A percentile compares a stretch with the other conserved stretches of the same genome.
phyloP scores from a whole-genome alignment of 2,329 filamentous ascomycete genomes.

The Hymenoscyphus fructigenus region DNA sequence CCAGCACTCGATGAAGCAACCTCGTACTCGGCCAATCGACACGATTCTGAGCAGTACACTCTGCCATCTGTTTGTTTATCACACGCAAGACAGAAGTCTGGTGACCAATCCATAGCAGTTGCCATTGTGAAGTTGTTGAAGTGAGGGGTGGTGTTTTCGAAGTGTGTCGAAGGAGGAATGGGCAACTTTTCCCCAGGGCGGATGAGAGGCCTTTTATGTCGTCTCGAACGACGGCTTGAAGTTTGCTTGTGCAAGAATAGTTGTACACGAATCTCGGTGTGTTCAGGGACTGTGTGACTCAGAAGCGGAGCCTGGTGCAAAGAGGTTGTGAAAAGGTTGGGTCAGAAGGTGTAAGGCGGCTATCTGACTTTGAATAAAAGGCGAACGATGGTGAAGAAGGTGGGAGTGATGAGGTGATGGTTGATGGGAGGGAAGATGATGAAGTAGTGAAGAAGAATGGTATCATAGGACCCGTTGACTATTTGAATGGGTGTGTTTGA shows the following conservation, averaged over 20 bases:
- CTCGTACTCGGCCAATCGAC: constrained; percentile 84
- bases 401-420: constrained; percentile 25
- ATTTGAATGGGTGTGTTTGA: constrained; percentile 2
- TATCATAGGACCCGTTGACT: constrained; percentile 6
- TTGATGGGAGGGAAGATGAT: constrained; percentile 6
- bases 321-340: constrained; percentile 16
- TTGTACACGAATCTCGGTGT: constrained; percentile 29
- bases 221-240: constrained; percentile 13
- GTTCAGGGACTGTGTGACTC: constrained; percentile 34
- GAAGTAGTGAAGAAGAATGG: constrained; percentile 10
- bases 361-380: constrained; percentile 14
- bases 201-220: constrained; percentile 15
- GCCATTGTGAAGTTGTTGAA: constrained; percentile 32
- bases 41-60: constrained; percentile 90
- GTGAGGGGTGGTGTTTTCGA: constrained; percentile 11
- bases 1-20: constrained; percentile 57
- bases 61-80: constrained; percentile 82
- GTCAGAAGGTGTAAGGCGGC: constrained; percentile 19
- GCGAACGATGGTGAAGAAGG: constrained; percentile 20
- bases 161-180: constrained; percentile 7
- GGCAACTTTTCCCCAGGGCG: constrained; percentile 7
- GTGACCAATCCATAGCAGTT: constrained; percentile 62
- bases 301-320: constrained; percentile 30
- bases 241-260: constrained; percentile 20
- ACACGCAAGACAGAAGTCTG: constrained; percentile 91